phyloP scores from a whole-genome alignment of 805 yeast species.

The Kodamaea kaohsiungensis region DNA sequence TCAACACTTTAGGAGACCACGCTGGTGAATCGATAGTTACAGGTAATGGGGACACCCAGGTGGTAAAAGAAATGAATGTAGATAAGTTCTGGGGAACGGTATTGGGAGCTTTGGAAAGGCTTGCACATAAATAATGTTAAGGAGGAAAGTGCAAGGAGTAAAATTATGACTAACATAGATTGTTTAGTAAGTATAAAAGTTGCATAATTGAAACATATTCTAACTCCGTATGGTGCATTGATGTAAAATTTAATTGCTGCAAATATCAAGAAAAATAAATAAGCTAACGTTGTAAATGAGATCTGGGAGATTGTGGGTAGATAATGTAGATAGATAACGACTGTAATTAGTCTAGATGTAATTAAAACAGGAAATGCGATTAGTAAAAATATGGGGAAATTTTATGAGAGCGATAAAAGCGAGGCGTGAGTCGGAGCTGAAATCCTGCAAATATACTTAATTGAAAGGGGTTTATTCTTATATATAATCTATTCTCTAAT shows the following conservation, averaged over 20 bases:
- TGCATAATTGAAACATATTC: too few relatives aligned
- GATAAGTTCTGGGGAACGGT: conserved; percentile 12
- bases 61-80: conserved; percentile 10
- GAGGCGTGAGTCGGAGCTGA: not conserved
- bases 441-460: too few relatives aligned
- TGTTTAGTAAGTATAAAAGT: too few relatives aligned
- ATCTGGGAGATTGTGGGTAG: not conserved
- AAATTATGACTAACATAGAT: not conserved
- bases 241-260: not conserved
- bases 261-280: not conserved
- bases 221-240: not conserved
- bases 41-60: conserved; percentile 6
- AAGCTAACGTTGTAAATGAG: not conserved
- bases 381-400: too few relatives aligned
- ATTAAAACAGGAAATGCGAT: too few relatives aligned
- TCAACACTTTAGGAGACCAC: conserved; percentile 28
- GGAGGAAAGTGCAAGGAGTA: not conserved
- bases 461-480: too few relatives aligned
- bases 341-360: too few relatives aligned
- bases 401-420: too few relatives aligned
- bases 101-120: not conserved
- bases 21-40: conserved; percentile 29
- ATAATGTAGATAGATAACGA: too few relatives aligned
- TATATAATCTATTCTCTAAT: not conserved
- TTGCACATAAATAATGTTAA: not conserved